These are phyloP conservation scores for Pseudocercospora ulei DNA, from an alignment of 2,329 filamentous ascomycete species.

Conservation along the genomic window DNA sequence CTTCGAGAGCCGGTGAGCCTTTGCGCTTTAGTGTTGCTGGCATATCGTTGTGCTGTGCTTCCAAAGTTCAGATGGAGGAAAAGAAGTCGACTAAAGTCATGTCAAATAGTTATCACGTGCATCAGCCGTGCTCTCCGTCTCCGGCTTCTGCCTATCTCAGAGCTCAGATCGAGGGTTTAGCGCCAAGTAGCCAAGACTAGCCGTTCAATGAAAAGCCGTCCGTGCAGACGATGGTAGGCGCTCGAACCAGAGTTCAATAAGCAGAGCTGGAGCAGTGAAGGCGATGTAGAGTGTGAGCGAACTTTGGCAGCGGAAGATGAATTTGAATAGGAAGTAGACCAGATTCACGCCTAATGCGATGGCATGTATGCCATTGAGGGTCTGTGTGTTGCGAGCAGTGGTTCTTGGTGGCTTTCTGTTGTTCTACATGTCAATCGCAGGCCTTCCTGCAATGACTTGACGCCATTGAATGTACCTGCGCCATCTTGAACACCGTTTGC, in stretches of 20 bases:
- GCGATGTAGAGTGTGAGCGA: slow-evolving; percentile 57
- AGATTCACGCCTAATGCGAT: slow-evolving; percentile 62
- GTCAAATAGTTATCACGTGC: no score
- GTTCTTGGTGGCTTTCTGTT: slow-evolving; percentile 47
- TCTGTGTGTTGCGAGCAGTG: slow-evolving; percentile 43
- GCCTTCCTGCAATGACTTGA: background rate
- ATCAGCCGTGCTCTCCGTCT: no score
- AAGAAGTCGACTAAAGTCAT: no score
- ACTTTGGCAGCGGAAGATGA: slow-evolving; percentile 47
- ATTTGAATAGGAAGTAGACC: slow-evolving; percentile 63
- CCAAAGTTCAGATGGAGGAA: no score
- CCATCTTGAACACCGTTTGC: slow-evolving; percentile 17
- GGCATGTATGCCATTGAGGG: slow-evolving; percentile 72
- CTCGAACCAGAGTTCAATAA: slow-evolving; percentile 81
- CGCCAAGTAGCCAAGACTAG: no score
- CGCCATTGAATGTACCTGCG: slow-evolving; percentile 21
- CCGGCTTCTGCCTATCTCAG: no score
- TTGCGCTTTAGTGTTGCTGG: slow-evolving; percentile 33
- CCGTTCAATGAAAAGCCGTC: no score
- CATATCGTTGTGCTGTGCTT: no score
- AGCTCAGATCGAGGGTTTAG: no score
- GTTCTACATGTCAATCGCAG: slow-evolving; percentile 6
- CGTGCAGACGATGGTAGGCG: no score
- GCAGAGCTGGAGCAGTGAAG: slow-evolving; percentile 62
- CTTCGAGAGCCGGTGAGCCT: slow-evolving; percentile 31